Conservation (phyloP, 345 rosid genomes). For the Linum trigynum region DNA sequence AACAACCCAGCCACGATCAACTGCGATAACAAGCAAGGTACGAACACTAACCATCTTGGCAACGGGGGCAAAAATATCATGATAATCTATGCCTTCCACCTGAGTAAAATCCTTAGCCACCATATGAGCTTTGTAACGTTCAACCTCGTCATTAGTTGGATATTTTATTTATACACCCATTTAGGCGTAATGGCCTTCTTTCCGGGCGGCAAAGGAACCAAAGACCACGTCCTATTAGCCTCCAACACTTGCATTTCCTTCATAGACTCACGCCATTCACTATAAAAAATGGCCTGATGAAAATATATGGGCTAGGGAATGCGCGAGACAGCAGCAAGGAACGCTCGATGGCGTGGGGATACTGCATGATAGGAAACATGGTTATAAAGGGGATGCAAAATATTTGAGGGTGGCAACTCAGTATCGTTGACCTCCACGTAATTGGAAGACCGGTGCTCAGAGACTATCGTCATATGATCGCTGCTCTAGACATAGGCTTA, state of each 20-base stretch:
- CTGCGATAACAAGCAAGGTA: too few relatives aligned
- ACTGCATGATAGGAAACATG: neutral
- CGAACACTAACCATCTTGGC: too few relatives aligned
- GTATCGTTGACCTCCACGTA: too few relatives aligned
- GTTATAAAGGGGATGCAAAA: neutral
- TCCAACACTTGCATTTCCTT: neutral
- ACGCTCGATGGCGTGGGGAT: neutral
- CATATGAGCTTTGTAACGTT: too few relatives aligned
- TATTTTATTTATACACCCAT: neutral
- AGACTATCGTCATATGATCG: too few relatives aligned
- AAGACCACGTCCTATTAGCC: neutral
- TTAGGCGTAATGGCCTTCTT: neutral
- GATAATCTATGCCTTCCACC: too few relatives aligned
- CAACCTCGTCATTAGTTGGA: too few relatives aligned
- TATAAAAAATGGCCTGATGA: neutral
- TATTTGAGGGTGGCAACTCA: neutral
- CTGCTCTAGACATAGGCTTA: too few relatives aligned
- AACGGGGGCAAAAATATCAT: too few relatives aligned
- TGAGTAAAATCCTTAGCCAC: too few relatives aligned
- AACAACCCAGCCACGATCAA: too few relatives aligned
- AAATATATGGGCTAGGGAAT: neutral
- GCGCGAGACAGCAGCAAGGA: neutral
- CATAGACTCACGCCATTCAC: neutral
- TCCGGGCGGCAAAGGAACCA: neutral
- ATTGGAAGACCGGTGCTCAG: too few relatives aligned